These are phyloP conservation scores for Vaccinium vitisidaea DNA, from an alignment of 148 eudicot genomes.

Conservation along the genomic window DNA sequence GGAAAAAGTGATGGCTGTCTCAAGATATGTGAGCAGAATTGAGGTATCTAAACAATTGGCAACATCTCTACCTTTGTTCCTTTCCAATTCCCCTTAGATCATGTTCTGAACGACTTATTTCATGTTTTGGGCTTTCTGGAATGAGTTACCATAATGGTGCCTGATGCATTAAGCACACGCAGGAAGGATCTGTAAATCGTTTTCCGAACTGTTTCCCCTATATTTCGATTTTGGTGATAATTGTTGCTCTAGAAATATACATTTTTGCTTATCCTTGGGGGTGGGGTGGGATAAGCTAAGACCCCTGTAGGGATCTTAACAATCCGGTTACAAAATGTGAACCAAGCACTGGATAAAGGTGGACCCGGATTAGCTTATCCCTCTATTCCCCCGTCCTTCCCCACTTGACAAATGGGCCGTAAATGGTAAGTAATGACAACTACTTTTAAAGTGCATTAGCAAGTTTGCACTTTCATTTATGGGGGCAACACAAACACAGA, in stretches of 20 bases:
- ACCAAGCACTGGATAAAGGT: too few species aligned
- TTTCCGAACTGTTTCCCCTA: not conserved
- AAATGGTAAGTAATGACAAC: not conserved
- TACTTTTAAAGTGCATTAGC: not conserved
- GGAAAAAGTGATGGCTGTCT: not conserved
- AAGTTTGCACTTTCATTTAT: not conserved
- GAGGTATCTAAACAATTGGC: not conserved
- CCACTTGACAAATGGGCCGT: too few species aligned
- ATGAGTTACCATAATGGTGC: not conserved
- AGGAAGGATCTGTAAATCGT: not conserved
- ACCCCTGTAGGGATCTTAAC: too few species aligned
- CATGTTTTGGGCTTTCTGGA: not conserved
- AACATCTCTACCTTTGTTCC: not conserved
- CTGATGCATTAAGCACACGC: not conserved
- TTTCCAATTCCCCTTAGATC: not conserved
- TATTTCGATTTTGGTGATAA: not conserved
- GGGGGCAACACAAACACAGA: not conserved
- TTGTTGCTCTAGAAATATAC: not conserved
- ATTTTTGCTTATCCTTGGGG: too few species aligned
- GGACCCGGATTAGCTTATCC: too few species aligned
- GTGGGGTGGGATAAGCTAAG: too few species aligned
- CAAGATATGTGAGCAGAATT: not conserved
- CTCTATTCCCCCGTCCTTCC: too few species aligned
- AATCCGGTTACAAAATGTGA: too few species aligned
- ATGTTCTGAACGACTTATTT: not conserved